Evolutionary conservation across 225 moss, liverwort and hornwort genomes (phyloP), one percentile per base, ranked within the genome.

Genomic region (Neckera pumila): DNA sequence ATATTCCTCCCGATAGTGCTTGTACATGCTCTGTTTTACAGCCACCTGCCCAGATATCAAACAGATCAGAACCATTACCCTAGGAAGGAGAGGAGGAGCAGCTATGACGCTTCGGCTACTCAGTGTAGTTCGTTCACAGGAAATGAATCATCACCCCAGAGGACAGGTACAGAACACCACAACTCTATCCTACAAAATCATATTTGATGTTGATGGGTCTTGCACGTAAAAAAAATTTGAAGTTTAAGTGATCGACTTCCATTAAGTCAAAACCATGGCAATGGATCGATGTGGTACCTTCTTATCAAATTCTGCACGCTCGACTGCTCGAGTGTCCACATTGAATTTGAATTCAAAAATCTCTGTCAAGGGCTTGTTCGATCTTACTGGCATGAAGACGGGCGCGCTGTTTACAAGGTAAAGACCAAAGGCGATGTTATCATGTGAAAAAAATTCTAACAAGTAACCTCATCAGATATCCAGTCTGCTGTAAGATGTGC

Each of bases 241-340:
- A 53, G 28, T 40, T 4, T 1, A 12, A 16, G 19, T 12, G 17
- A 21, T 10, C 7, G 6, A 14, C 17, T 65, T n/a, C 17, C 20
- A 81, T 27, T 6, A 5, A 31, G 45, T 38, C 27, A 13, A 28
- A n/a, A 28, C 67, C 18, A 7, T 9, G 14, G 36, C 20, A 19
- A 19, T n/a, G 17, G 40, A 40, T 11, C 25, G 14, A 11, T 6
- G 23, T 8, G 3, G 27, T 86, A 99, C 99, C 96, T 94, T 95
- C 76, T 92, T 94, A 67, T 99, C 95, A 87, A 99, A 99, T 74
- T 99, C 97, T 19, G 99, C 99, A 40, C 99, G 95, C 76, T 99
- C 99, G 27, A 87, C 67, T 10, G 96, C 96, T 74, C 99, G 95
- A 65, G 90, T 76, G 45, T 99, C 95, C 64, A 96, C 91, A 79